Percentiles rank a stretch among this genome's conserved stretches.
Evolutionary conservation across 768 basidiomycete genomes (phyloP).

Genomic region (Auricularia sp.): DNA sequence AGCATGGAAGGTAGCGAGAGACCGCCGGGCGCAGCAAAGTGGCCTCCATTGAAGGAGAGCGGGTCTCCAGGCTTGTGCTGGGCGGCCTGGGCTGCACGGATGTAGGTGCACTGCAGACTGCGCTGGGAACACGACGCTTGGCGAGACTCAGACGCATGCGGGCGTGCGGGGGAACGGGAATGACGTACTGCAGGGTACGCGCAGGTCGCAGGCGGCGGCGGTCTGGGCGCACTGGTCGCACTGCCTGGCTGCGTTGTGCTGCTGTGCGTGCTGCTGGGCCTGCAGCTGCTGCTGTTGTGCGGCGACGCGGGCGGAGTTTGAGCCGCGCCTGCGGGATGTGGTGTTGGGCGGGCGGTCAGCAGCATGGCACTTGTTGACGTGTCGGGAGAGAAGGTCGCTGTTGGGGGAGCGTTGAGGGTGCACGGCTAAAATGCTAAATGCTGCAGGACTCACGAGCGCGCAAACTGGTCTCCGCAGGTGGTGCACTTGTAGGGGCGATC

Average conservation of each 20-base stretch:
- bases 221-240: slow-evolving; percentile 79
- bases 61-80: not conserved
- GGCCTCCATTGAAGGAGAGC: not conserved
- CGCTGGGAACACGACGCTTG: slow-evolving; percentile 8
- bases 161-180: not conserved
- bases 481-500: slow-evolving; percentile 86
- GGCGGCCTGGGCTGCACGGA: not conserved
- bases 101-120: slow-evolving; percentile 8
- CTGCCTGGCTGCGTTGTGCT: slow-evolving; percentile 38
- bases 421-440: not conserved
- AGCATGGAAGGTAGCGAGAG: not conserved
- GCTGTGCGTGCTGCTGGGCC: slow-evolving; percentile 35
- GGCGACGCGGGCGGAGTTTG: slow-evolving; percentile 63
- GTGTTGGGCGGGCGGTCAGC: slow-evolving; percentile 46
- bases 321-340: slow-evolving; percentile 28
- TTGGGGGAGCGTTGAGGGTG: slow-evolving; percentile 4
- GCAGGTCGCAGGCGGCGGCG: slow-evolving; percentile 29
- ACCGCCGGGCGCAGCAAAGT: not conserved
- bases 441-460: slow-evolving; percentile 49
- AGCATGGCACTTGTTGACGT: slow-evolving; percentile 82
- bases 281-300: slow-evolving; percentile 23
- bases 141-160: not conserved
- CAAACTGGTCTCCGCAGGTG: slow-evolving; percentile 84
- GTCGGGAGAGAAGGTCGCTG: slow-evolving; percentile 77
- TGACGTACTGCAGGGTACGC: slow-evolving; percentile 11